Evolutionary conservation across 495 filamentous ascomycete genomes (phyloP).

Genomic region (Pyrenopolyporus hunteri): DNA sequence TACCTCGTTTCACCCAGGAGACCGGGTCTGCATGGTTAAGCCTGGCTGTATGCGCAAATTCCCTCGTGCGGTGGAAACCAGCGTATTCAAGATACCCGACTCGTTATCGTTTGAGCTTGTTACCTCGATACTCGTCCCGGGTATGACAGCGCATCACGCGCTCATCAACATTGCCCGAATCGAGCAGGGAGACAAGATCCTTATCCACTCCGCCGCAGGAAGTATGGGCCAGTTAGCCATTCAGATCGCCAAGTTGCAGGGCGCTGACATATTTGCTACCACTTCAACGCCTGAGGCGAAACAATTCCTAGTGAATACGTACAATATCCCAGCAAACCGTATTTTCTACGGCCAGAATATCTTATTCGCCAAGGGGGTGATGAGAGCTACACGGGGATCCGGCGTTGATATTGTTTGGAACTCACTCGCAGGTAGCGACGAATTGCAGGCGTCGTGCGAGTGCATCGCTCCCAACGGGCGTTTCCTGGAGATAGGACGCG

Average conservation of each 20-base stretch:
- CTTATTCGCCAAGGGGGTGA: not conserved
- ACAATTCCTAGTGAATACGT: not conserved
- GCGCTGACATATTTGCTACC: slow-evolving; percentile 7
- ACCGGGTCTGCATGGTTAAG: slow-evolving; percentile 9
- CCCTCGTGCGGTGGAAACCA: slow-evolving; percentile 1
- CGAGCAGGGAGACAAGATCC: slow-evolving; percentile 5
- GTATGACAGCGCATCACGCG: slow-evolving; percentile 2
- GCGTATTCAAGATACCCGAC: slow-evolving; percentile 7
- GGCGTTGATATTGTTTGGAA: slow-evolving; percentile 10
- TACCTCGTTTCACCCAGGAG: not conserved
- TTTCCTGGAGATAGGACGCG: slow-evolving; percentile 7
- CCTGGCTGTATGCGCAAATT: slow-evolving; percentile 2
- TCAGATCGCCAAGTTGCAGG: slow-evolving; percentile 5
- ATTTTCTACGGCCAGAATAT: not conserved
- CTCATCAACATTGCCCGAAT: slow-evolving; percentile 1
- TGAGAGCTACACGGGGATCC: slow-evolving; percentile 2
- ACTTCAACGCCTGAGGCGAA: not conserved
- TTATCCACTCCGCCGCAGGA: slow-evolving; percentile 8
- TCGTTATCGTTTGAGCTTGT: slow-evolving; percentile 4
- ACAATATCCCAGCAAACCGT: slow-evolving; percentile 4
- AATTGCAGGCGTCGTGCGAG: slow-evolving; percentile 7
- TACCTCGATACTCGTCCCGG: not conserved
- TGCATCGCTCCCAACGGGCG: not conserved
- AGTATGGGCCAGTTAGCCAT: slow-evolving; percentile 8
- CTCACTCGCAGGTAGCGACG: not conserved